phyloP scores from a whole-genome alignment of 2,329 filamentous ascomycete genomes.

The Aspergillus uvarum region DNA sequence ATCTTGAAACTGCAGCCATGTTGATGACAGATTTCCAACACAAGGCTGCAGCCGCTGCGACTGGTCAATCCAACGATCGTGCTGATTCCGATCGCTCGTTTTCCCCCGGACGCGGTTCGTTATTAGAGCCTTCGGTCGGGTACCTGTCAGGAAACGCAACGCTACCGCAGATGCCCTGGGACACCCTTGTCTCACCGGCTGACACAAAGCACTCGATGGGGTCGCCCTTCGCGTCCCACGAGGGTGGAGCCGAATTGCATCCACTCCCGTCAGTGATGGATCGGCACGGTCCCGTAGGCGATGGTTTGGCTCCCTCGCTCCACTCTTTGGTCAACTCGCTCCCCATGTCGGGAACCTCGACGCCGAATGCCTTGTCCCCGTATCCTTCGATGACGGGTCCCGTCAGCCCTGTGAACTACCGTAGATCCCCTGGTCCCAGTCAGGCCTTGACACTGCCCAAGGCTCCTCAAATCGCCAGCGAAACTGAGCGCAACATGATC shows the following conservation, averaged over 20 bases:
- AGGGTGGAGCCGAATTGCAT: conserved; percentile 56
- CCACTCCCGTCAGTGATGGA: conserved; percentile 70
- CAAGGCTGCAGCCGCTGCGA: conserved; percentile 74
- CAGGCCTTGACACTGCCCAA: conserved; percentile 64
- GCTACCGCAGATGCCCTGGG: conserved; percentile 86
- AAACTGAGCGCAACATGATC: conserved; percentile 82
- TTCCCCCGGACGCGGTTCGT: conserved; percentile 66
- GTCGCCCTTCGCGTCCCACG: conserved; percentile 66
- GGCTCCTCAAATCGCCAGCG: conserved; percentile 76
- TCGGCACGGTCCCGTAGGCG: conserved; percentile 58
- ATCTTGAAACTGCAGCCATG: conserved; percentile 97
- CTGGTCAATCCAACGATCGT: conserved; percentile 51
- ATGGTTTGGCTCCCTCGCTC: conserved; percentile 63
- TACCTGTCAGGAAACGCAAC: conserved; percentile 78
- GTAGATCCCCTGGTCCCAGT: conserved; percentile 67
- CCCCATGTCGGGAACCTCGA: conserved; percentile 66
- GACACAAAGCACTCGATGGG: conserved; percentile 74
- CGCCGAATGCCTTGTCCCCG: conserved; percentile 72
- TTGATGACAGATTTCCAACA: conserved; percentile 97
- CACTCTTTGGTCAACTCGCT: conserved; percentile 72
- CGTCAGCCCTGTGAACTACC: conserved; percentile 67
- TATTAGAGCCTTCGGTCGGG: conserved; percentile 74
- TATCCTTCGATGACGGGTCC: conserved; percentile 67
- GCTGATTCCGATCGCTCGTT: conserved; percentile 61
- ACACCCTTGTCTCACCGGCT: conserved; percentile 73